Evolutionary conservation across 148 eudicot genomes (phyloP), one percentile per base, ranked within the genome.

Genomic region (Rhododendron kiyosumense): DNA sequence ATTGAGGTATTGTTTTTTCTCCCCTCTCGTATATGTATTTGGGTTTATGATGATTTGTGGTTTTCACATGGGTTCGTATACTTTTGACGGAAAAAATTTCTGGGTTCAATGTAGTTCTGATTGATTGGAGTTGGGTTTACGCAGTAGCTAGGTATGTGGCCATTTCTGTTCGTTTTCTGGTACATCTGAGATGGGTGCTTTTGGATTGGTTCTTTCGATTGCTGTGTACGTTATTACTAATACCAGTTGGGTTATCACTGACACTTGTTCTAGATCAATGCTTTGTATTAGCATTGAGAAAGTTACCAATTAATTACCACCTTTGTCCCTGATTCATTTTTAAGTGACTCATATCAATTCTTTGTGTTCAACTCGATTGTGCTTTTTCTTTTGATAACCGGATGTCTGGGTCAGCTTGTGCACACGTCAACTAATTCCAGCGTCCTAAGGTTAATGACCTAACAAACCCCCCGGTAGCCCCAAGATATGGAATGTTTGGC

Each of bases 1-100:
- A 48, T 87, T 76, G 90, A 91, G 93, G 96, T 93, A 88, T 84
- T 41, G 61, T 17, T 54, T 17, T 83, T 89, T 81, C 32, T 2
- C 28, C 7, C 38, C 51, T 12, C 51, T 34, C 26, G 10, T 51
- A 65, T 46, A 8, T 36, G 10, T 45, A 2, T 74, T 75, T 45
- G 26, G 11, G 45, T 63, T 63, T 10, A 61, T 54, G 61, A 54
- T 54, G 13, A 28, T 12, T 17, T 5, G 10, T 14, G 51, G 26
- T 61, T 69, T 28, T 63, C 30, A 9, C 34, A 28, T 28, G 17
- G 28, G 17, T 69, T 28, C 34, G 2, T 12, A 8, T 12, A 28
- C 28, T 69, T 63, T 63, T n/a, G 28, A 63, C 9, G 71, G 26
- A 61, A 61, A 17, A 61, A 61, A 8, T n/a, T 48, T 48, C 2